Evolutionary conservation across 768 basidiomycete genomes (phyloP).

Genomic region (Amanita rubescens): DNA sequence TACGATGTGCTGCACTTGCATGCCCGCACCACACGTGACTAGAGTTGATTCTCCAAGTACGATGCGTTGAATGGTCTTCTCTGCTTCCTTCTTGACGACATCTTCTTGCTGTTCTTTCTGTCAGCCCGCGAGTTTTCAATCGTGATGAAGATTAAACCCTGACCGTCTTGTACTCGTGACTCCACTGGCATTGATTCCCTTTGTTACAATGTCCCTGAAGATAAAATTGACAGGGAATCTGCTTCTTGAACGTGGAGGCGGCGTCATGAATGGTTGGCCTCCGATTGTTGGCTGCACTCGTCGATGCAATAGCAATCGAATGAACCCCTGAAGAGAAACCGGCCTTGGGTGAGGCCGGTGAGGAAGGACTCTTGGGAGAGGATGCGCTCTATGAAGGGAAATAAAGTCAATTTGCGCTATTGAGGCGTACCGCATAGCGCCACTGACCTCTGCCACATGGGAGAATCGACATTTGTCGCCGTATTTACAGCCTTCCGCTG

Average conservation of each 20-base stretch:
- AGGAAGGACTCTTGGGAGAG: not conserved
- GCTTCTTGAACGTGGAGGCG: not conserved
- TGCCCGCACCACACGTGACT: conserved; percentile 43
- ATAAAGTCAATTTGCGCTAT: not conserved
- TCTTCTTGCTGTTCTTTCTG: not conserved
- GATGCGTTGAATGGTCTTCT: conserved; percentile 31
- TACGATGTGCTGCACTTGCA: conserved; percentile 35
- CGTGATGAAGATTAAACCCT: not conserved
- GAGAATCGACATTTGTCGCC: not conserved
- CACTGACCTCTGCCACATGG: not conserved
- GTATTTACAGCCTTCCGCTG: not conserved
- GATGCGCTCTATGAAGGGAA: not conserved
- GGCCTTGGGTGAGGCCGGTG: not conserved
- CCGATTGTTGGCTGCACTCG: not conserved
- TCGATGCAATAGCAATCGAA: not conserved
- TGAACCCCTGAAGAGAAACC: not conserved
- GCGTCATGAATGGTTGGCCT: not conserved
- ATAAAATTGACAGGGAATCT: not conserved
- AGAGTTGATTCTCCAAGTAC: conserved; percentile 36
- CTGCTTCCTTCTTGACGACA: conserved; percentile 29
- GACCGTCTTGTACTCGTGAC: not conserved
- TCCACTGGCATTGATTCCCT: not conserved
- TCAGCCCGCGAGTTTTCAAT: not conserved
- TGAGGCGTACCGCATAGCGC: not conserved
- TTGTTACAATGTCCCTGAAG: not conserved